A percentile compares a stretch with the other conserved stretches of the same genome.
phyloP scores from a whole-genome alignment of 148 eudicot species.

The Persicaria tinctoria region DNA sequence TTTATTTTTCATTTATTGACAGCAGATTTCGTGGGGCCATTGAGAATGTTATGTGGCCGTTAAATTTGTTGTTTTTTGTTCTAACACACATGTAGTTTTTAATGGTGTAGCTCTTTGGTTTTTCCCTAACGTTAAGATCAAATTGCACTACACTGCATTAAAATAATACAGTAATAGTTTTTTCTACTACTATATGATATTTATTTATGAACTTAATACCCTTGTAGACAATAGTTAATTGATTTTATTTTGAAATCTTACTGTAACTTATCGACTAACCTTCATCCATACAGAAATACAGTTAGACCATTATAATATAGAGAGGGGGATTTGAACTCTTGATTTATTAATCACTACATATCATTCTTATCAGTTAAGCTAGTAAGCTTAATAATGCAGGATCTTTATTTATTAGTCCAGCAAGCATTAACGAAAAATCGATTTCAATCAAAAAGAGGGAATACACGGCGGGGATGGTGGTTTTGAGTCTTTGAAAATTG shows the following conservation, averaged over 20 bases:
- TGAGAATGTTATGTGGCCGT: neutral
- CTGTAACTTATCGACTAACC: too few relatives aligned
- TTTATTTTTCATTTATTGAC: neutral
- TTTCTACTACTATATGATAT: too few relatives aligned
- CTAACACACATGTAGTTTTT: neutral
- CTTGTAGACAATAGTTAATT: too few relatives aligned
- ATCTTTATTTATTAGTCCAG: too few relatives aligned
- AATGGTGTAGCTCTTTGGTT: neutral
- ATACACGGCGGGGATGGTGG: constrained; percentile 18
- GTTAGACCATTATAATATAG: too few relatives aligned
- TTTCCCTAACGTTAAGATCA: neutral
- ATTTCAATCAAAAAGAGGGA: constrained; percentile 12
- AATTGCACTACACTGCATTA: neutral
- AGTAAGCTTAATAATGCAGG: too few relatives aligned
- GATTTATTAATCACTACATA: too few relatives aligned
- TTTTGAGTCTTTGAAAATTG: neutral
- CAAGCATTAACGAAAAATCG: neutral
- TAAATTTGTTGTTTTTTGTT: neutral
- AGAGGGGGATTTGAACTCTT: too few relatives aligned
- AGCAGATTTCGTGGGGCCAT: neutral
- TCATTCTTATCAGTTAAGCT: too few relatives aligned
- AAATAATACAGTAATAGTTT: neutral
- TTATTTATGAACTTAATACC: too few relatives aligned
- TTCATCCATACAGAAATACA: too few relatives aligned
- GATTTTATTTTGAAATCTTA: too few relatives aligned